Evolutionary conservation across 768 basidiomycete genomes (phyloP).

Genomic region (Russula olivacea): DNA sequence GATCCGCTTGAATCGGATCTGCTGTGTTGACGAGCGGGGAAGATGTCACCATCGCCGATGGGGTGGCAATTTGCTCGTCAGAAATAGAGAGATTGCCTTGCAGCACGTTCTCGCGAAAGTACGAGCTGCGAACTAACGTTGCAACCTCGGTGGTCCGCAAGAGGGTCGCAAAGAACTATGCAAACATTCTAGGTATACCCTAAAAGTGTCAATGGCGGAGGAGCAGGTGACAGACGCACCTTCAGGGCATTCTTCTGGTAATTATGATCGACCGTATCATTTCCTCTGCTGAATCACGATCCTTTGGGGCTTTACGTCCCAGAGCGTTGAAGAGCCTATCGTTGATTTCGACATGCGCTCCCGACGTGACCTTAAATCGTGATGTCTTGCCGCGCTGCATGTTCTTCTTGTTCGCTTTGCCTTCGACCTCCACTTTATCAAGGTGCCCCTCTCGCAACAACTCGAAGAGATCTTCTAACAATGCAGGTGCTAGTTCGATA

Average conservation of each 20-base stretch:
- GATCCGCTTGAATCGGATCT: slow-evolving; percentile 13
- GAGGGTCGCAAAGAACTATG: neutral
- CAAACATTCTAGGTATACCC: neutral
- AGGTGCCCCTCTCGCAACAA: slow-evolving; percentile 3
- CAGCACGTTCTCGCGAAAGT: slow-evolving; percentile 11
- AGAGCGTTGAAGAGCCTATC: slow-evolving; percentile 5
- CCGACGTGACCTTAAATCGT: neutral
- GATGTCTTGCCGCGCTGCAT: neutral
- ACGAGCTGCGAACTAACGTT: neutral
- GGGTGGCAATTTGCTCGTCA: neutral
- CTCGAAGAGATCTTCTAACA: slow-evolving; percentile 1
- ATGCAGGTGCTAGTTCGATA: neutral
- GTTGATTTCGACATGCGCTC: neutral
- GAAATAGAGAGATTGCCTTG: slow-evolving; percentile 8
- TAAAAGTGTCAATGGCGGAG: neutral
- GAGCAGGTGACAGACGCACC: neutral
- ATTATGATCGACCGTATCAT: neutral
- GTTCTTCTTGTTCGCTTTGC: neutral
- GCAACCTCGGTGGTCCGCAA: neutral
- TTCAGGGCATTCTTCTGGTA: neutral
- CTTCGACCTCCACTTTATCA: neutral
- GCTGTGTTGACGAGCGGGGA: neutral
- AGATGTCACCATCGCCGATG: neutral
- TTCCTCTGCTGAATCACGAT: slow-evolving; percentile 1
- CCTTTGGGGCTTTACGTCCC: neutral